Percentiles rank a stretch among this genome's conserved stretches.
phyloP scores from a whole-genome alignment of 495 filamentous ascomycete species.

The Xylaria acuta region DNA sequence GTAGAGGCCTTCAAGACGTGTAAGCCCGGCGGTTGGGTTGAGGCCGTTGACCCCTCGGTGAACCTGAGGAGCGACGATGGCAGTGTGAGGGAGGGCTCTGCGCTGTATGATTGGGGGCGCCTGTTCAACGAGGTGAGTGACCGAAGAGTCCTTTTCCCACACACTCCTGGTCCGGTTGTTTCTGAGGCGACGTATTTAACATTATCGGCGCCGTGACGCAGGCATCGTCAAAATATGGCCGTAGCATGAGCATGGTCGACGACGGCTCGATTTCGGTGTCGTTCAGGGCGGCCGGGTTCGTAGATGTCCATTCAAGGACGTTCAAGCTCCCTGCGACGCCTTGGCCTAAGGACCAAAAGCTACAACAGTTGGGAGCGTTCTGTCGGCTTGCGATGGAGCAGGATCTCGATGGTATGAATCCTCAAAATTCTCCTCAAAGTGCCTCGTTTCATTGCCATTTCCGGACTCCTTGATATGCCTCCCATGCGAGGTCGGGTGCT shows the following conservation, averaged over 20 bases:
- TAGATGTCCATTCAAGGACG: constrained; percentile 50
- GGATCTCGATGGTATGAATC: constrained; percentile 35
- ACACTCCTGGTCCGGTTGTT: not conserved
- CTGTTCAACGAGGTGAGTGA: constrained; percentile 30
- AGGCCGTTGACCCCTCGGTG: constrained; percentile 34
- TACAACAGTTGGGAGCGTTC: constrained; percentile 56
- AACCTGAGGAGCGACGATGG: constrained; percentile 37
- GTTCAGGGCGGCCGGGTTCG: constrained; percentile 56
- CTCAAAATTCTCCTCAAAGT: not conserved
- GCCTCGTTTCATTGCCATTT: not conserved
- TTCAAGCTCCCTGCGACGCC: constrained; percentile 61
- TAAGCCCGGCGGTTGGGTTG: constrained; percentile 40
- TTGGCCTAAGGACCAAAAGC: constrained; percentile 54
- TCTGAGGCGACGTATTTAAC: not conserved
- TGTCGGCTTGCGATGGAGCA: constrained; percentile 35
- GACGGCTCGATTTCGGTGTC: constrained; percentile 15
- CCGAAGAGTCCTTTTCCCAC: not conserved
- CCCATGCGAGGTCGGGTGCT: not conserved
- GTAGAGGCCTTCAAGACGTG: constrained; percentile 27
- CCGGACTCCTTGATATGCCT: no score
- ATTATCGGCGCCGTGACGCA: not conserved
- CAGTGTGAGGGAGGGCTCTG: constrained; percentile 29
- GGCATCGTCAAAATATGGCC: constrained; percentile 21
- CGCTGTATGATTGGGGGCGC: constrained; percentile 31
- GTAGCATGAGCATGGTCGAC: constrained; percentile 33